These are phyloP conservation scores for Phyllosticta citriasiana DNA, from an alignment of 2,329 filamentous ascomycete genomes.

Conservation along the genomic window DNA sequence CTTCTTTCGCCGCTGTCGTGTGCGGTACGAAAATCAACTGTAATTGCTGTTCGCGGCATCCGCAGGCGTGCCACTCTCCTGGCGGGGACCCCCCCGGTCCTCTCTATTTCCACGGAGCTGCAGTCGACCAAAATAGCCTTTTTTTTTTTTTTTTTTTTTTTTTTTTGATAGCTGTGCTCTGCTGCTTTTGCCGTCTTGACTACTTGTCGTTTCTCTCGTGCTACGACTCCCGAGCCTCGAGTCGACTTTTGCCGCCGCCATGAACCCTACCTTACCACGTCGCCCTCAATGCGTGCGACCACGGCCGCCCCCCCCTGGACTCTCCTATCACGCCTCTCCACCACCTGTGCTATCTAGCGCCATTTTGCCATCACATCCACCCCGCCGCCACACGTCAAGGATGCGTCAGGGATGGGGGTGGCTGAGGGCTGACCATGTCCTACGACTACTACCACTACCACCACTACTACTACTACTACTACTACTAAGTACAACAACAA, in stretches of 20 bases:
- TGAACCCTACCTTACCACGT: neutral
- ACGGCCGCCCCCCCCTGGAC: no score
- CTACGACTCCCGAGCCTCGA: neutral
- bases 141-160: neutral
- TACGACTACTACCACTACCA: no score
- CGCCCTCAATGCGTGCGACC: no score
- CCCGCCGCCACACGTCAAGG: neutral
- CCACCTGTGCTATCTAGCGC: neutral
- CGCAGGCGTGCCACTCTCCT: neutral
- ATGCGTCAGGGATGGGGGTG: neutral
- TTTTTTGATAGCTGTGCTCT: neutral
- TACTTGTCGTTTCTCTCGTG: neutral
- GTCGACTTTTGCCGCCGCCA: neutral
- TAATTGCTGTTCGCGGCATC: neutral
- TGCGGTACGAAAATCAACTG: neutral
- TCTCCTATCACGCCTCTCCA: neutral
- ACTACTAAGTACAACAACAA: no score
- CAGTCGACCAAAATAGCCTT: neutral
- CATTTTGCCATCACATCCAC: neutral
- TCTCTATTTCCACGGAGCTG: constrained; percentile 1
- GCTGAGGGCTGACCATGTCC: neutral
- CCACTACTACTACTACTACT: no score
- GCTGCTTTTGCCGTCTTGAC: neutral
- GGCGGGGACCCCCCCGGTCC: neutral
- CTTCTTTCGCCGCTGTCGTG: neutral